Conservation (phyloP, 345 rosid species). For the Hirschfeldia incana region DNA sequence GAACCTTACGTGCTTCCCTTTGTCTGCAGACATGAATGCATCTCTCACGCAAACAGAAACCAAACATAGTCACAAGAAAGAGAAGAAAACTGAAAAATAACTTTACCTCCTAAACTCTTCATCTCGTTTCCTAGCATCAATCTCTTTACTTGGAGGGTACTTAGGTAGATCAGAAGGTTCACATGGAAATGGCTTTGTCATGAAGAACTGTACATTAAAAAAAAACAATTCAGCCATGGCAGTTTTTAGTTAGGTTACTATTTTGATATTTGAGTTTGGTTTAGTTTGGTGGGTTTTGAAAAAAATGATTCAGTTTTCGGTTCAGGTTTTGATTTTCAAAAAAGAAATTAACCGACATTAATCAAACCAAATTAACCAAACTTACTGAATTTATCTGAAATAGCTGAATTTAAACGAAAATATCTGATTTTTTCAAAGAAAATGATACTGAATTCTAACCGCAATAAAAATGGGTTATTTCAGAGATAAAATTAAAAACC, state of each 20-base stretch:
- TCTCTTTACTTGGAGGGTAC: not conserved
- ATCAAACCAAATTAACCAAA: too few species aligned
- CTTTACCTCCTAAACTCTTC: not conserved
- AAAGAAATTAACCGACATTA: too few species aligned
- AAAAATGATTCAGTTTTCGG: too few species aligned
- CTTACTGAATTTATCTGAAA: too few species aligned
- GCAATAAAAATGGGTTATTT: too few species aligned
- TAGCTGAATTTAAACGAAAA: too few species aligned
- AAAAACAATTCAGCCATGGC: not conserved
- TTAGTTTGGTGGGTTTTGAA: too few species aligned
- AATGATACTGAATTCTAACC: not conserved
- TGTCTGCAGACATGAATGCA: conserved; percentile 52
- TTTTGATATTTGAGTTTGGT: not conserved
- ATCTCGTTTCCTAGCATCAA: not conserved
- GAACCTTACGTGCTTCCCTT: conserved; percentile 76
- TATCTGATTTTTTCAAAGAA: too few species aligned
- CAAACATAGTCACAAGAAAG: not conserved
- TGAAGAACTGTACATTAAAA: conserved; percentile 42
- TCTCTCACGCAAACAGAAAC: conserved; percentile 15
- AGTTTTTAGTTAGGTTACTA: not conserved
- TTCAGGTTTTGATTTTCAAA: too few species aligned
- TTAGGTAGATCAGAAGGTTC: not conserved
- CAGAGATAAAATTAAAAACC: too few species aligned
- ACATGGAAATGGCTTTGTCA: not conserved
- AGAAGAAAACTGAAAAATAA: not conserved